Evolutionary conservation across 352 stramenopile genomes (phyloP).

Genomic region (Stramenopiles sp.): DNA sequence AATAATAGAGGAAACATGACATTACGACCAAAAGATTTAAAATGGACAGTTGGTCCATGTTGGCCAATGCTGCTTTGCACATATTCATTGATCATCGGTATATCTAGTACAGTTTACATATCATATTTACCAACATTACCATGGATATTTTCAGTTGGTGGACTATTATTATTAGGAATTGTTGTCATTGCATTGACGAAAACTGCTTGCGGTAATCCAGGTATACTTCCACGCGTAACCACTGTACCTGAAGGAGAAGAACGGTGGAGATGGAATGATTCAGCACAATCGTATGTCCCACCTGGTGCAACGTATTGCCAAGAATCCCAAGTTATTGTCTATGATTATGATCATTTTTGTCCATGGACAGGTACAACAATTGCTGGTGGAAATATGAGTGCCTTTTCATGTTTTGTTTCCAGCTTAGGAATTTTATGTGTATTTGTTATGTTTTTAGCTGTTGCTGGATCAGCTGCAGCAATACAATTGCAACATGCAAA

Average conservation of each 20-base stretch:
- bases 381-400: slow-evolving; percentile 31
- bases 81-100: slow-evolving; percentile 39
- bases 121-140: slow-evolving; percentile 18
- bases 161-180: slow-evolving; percentile 22
- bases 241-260: slow-evolving; percentile 18
- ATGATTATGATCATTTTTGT: slow-evolving; percentile 45
- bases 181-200: slow-evolving; percentile 29
- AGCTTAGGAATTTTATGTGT: slow-evolving; percentile 38
- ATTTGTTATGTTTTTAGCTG: slow-evolving; percentile 17
- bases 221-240: slow-evolving; percentile 28
- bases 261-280: slow-evolving; percentile 36
- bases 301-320: slow-evolving; percentile 38
- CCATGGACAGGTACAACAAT: slow-evolving; percentile 41
- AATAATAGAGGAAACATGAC: no score
- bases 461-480: background rate
- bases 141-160: slow-evolving; percentile 21
- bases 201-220: slow-evolving; percentile 36
- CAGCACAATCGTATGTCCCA: slow-evolving; percentile 34
- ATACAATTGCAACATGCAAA: no score
- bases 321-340: slow-evolving; percentile 33
- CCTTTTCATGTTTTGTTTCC: slow-evolving; percentile 39
- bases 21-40: no score
- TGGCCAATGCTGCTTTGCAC: slow-evolving; percentile 40
- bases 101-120: slow-evolving; percentile 21
- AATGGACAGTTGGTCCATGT: slow-evolving; percentile 29